Conservation (phyloP, 768 basidiomycete species). For the Trametes elegans region DNA sequence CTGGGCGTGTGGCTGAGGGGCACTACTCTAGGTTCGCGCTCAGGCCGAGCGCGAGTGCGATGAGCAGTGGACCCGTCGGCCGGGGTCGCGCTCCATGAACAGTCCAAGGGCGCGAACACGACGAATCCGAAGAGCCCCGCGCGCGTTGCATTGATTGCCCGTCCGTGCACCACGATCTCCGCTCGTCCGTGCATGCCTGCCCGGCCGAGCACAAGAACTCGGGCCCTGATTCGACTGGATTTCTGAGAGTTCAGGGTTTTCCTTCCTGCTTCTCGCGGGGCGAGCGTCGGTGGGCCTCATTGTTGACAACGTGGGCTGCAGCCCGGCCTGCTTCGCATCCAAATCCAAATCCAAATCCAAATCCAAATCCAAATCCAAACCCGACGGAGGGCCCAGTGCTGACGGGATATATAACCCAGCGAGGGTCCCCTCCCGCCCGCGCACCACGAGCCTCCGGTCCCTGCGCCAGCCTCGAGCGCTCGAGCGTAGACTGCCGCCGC, state of each 20-base stretch:
- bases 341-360: conserved; percentile 21
- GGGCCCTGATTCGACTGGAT: too few relatives aligned
- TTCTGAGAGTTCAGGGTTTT: too few relatives aligned
- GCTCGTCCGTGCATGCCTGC: too few relatives aligned
- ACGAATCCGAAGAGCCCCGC: too few relatives aligned
- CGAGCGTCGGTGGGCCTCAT: conserved; percentile 8
- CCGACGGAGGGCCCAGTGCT: background rate
- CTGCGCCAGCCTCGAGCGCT: background rate
- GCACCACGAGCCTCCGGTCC: conserved; percentile 12
- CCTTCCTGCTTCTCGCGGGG: background rate
- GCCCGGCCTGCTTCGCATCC: conserved; percentile 17
- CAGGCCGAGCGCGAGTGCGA: background rate
- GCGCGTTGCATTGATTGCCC: conserved; percentile 9
- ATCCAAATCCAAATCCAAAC: too few relatives aligned
- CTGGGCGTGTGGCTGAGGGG: too few relatives aligned
- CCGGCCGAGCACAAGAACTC: too few relatives aligned
- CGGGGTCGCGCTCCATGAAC: too few relatives aligned
- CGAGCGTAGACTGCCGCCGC: too few relatives aligned
- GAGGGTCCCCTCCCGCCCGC: conserved; percentile 16
- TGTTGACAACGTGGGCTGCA: conserved; percentile 18
- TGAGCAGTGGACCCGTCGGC: too few relatives aligned
- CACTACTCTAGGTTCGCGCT: background rate
- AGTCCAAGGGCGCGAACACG: background rate
- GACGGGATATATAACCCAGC: conserved; percentile 19
- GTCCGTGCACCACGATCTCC: conserved; percentile 10